Evolutionary conservation across 140 eudicot genomes (phyloP), one percentile per base, ranked within the genome.

Genomic region (Flaveria floridana): DNA sequence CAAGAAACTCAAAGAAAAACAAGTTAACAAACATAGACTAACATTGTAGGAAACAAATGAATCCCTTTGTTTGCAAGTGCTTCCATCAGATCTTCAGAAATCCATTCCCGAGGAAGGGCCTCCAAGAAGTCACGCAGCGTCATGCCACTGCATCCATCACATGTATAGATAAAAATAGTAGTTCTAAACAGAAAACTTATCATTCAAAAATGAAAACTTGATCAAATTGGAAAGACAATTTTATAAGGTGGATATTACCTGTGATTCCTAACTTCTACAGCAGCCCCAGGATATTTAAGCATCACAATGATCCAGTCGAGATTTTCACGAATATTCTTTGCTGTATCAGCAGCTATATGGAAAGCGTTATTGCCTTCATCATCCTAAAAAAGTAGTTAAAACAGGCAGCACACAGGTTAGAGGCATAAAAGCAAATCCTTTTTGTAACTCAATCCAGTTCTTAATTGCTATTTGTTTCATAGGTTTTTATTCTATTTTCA

Each of bases 281-380:
- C 97, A 44, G 97, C 99, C 64, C 93, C 92, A 7, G 96, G 94
- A 87, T 86, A 86, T 78, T 81, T 88, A 59, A 94, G 97, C 99
- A 94, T 94, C 58, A 83, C 82, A 65, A 85, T 80, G 76, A 94
- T 84, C 99, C 99, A 94, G 30, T 90, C 94, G 46, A 94, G 88
- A 85, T 90, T 94, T 84, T 94, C 99, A 56, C 99, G 95, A 53
- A 94, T 88, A 97, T 88, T 94, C 78, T 88, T 94, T 68, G 99
- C 96, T 59, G 96, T 84, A 70, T 86, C 96, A 83, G 99, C 99
- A 69, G 99, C 99, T 82, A 94, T 90, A 82, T 94, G 99, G 73
- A 90, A 94, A 80, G 99, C 99, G 84, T 94, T 90, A 74, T 94
- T 88, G 63, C 97, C 99, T 78, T 94, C 99, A 85, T 94, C 99